Base-by-base conservation (phyloP, 495 filamentous ascomycete species). In the Rostrohypoxylon terebratum region DNA sequence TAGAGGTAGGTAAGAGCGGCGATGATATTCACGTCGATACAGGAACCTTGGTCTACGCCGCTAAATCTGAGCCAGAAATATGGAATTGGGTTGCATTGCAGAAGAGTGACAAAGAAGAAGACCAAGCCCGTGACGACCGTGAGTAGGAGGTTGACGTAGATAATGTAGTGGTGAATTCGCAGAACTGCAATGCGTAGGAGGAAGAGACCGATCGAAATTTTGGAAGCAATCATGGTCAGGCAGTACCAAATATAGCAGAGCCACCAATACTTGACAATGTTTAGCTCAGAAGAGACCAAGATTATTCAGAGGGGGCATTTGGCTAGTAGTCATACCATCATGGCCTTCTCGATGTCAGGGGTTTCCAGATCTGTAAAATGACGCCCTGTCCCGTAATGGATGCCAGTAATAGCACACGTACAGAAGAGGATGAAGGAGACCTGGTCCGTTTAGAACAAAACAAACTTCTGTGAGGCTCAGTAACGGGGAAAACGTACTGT, bases 91-190 rank as follows among this genome's bases (percentile, higher is more conserved):
- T 53, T 53, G 48, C 48, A 53, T 8, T 53, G 48, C 11, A 53
- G 28, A 53, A 53, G 13, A 5, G 48, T 53, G 48, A 53, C 48
- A n/a, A 53, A 53, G 13, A 53, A 53, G 48, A 53, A 53, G 4
- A 31, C 23, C 1, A 53, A 13, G 1, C 48, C 48, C 0, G 48
- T 28, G 13, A 53, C 23, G 48, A 53, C 48, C 11, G 48, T 53
- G 8, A 53, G 48, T 7, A 53, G 13, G 2, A 53, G 23, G 11
- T 53, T 53, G 48, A 53, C 48, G 23, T 53, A 53, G 23, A 53
- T 53, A 14, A 53, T 53, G n/a, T 53, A 53, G 48, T 53, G 48
- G 48, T 53, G 48, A 10, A 53, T 53, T 53, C 23, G 21, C 48
- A 16, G 48, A 25, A 53, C 23, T 23, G 48, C 48, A 31, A 53